Evolutionary conservation across 306 rosid genomes (phyloP).

Genomic region (Malus fusca): DNA sequence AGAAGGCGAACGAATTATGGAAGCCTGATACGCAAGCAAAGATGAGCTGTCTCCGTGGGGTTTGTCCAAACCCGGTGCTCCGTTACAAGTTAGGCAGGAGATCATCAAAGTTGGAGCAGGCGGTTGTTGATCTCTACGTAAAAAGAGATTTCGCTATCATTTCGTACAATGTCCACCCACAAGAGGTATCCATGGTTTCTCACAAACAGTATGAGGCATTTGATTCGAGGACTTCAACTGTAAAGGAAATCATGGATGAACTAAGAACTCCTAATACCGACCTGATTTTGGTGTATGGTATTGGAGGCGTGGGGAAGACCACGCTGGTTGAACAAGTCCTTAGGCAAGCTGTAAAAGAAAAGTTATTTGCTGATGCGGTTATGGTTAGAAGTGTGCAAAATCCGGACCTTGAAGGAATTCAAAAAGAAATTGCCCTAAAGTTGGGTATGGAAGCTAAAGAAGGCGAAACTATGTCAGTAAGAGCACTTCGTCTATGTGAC

Average conservation of each 20-base stretch:
- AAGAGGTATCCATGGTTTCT: not conserved
- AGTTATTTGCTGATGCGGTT: not conserved
- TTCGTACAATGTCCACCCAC: not conserved
- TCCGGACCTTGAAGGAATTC: not conserved
- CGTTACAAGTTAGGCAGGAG: too few relatives aligned
- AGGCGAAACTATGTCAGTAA: not conserved
- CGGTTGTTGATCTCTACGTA: not conserved
- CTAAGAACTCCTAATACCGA: not conserved
- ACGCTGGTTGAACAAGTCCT: constrained; percentile 8
- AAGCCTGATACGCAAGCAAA: not conserved
- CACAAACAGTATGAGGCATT: not conserved
- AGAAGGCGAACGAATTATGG: not conserved
- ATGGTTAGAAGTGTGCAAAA: not conserved
- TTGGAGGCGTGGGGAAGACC: constrained; percentile 16
- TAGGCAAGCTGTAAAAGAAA: not conserved
- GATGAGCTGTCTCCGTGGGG: too few relatives aligned
- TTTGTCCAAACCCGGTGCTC: too few relatives aligned
- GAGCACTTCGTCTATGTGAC: not conserved
- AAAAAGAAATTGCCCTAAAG: not conserved
- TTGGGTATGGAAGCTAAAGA: not conserved
- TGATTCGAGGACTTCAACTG: not conserved
- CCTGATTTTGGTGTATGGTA: not conserved
- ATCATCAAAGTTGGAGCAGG: too few relatives aligned
- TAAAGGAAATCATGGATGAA: not conserved
- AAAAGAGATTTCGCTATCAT: not conserved